These are phyloP conservation scores for Phylloporus sp. DNA, from an alignment of 768 basidiomycete species.

Conservation along the genomic window DNA sequence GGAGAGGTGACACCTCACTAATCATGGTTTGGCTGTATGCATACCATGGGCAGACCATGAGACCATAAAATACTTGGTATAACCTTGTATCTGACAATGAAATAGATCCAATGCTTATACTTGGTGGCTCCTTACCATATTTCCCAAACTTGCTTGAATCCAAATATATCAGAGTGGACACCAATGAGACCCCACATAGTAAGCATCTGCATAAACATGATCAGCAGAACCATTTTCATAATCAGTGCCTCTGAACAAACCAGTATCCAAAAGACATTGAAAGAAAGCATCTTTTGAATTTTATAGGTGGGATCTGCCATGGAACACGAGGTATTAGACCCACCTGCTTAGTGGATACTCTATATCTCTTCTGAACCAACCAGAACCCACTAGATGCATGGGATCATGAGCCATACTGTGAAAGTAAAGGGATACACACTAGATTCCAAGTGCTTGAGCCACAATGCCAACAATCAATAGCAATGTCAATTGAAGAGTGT, in stretches of 20 bases:
- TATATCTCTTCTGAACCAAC: slow-evolving; percentile 61
- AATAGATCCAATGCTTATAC: neutral
- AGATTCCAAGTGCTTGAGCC: slow-evolving; percentile 62
- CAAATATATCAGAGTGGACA: slow-evolving; percentile 66
- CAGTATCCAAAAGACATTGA: slow-evolving; percentile 70
- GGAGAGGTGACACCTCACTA: slow-evolving; percentile 66
- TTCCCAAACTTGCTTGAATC: slow-evolving; percentile 83
- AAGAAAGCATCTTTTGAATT: slow-evolving; percentile 54
- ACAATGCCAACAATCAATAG: slow-evolving; percentile 63
- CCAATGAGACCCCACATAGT: slow-evolving; percentile 75
- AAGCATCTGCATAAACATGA: slow-evolving; percentile 43
- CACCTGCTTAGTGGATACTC: slow-evolving; percentile 57
- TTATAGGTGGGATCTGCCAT: too few relatives aligned
- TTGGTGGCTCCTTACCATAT: slow-evolving; percentile 44
- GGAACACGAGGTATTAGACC: neutral
- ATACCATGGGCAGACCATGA: slow-evolving; percentile 77
- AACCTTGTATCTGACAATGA: slow-evolving; percentile 37
- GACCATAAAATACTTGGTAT: slow-evolving; percentile 65
- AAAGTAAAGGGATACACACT: slow-evolving; percentile 37
- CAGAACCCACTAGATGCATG: slow-evolving; percentile 48
- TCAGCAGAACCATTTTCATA: neutral
- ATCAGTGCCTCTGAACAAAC: slow-evolving; percentile 31
- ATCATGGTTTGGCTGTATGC: slow-evolving; percentile 83
- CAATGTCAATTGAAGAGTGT: slow-evolving; percentile 64
- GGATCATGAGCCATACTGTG: neutral